These are phyloP conservation scores for Clitoria ternatea DNA, from an alignment of 306 rosid species.

Conservation along the genomic window DNA sequence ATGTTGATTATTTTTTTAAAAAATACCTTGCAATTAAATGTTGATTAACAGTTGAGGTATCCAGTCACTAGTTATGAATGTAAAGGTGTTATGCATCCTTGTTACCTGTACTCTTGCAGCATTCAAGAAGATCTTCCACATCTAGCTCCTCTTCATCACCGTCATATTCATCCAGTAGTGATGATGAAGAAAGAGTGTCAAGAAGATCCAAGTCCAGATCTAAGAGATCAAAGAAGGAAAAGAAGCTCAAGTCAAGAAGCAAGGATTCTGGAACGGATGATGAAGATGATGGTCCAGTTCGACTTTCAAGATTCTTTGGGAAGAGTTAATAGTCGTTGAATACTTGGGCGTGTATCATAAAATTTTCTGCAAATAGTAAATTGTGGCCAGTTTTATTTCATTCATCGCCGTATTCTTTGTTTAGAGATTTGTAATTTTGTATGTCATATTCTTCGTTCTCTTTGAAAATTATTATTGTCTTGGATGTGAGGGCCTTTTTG, in stretches of 20 bases:
- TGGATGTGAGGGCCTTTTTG: not conserved
- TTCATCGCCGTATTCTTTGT: slow-evolving; percentile 28
- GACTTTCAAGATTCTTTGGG: slow-evolving; percentile 89
- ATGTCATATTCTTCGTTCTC: slow-evolving; percentile 24
- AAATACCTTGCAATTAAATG: no score
- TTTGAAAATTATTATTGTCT: not conserved
- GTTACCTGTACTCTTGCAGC: slow-evolving; percentile 42
- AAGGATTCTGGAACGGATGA: slow-evolving; percentile 49
- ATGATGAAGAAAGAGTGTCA: slow-evolving; percentile 64
- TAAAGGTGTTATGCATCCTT: not conserved
- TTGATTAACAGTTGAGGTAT: not conserved
- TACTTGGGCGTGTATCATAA: slow-evolving; percentile 38
- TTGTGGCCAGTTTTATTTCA: slow-evolving; percentile 22
- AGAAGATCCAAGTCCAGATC: slow-evolving; percentile 85
- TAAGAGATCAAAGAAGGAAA: slow-evolving; percentile 78
- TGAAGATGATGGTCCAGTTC: slow-evolving; percentile 77
- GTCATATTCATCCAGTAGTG: slow-evolving; percentile 59
- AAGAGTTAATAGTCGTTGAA: slow-evolving; percentile 44
- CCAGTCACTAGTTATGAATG: not conserved
- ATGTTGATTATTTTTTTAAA: no score
- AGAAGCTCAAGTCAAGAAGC: slow-evolving; percentile 65
- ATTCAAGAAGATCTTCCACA: slow-evolving; percentile 74
- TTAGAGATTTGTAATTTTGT: slow-evolving; percentile 32
- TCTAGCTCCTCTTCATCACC: slow-evolving; percentile 72
- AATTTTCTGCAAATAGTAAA: slow-evolving; percentile 36